A percentile compares a stretch with the other conserved stretches of the same genome.
Conservation (phyloP, 2,329 filamentous ascomycete species). For the Monilinia fructigena region DNA sequence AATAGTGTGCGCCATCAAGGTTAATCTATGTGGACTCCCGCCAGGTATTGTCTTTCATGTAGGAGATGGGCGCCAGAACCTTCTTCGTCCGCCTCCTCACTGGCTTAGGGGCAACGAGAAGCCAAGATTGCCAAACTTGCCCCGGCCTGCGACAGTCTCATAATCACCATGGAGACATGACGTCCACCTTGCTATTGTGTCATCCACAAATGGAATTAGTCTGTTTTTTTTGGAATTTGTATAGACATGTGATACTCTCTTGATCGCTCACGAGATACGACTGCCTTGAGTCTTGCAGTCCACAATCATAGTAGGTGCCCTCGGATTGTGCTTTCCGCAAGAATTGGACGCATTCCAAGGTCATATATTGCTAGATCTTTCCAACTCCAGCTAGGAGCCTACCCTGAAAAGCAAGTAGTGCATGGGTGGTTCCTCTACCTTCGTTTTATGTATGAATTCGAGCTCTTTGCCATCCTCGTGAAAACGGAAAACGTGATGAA, state of each 20-base stretch:
- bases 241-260: slow-evolving; percentile 84
- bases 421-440: slow-evolving; percentile 85
- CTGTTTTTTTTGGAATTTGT: slow-evolving; percentile 90
- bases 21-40: slow-evolving; percentile 80
- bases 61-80: slow-evolving; percentile 86
- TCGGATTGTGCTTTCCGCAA: slow-evolving; percentile 87
- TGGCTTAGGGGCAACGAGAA: slow-evolving; percentile 80
- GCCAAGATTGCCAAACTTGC: slow-evolving; percentile 98
- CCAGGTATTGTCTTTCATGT: slow-evolving; percentile 85
- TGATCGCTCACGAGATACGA: slow-evolving; percentile 90
- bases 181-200: slow-evolving; percentile 85
- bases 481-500: slow-evolving; percentile 94
- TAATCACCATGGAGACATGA: slow-evolving; percentile 96
- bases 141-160: slow-evolving; percentile 88
- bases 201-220: slow-evolving; percentile 89
- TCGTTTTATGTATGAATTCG: slow-evolving; percentile 95
- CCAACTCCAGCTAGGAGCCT: slow-evolving; percentile 84
- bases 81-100: slow-evolving; percentile 87
- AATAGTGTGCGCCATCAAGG: slow-evolving; percentile 82
- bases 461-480: slow-evolving; percentile 82
- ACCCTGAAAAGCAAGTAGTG: slow-evolving; percentile 91
- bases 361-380: slow-evolving; percentile 82
- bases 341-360: slow-evolving; percentile 85
- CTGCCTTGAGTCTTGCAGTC: slow-evolving; percentile 86
- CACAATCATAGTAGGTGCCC: slow-evolving; percentile 75